Evolutionary conservation across 2,329 filamentous ascomycete genomes (phyloP), one percentile per base, ranked within the genome.

Genomic region (Alternaria atra): DNA sequence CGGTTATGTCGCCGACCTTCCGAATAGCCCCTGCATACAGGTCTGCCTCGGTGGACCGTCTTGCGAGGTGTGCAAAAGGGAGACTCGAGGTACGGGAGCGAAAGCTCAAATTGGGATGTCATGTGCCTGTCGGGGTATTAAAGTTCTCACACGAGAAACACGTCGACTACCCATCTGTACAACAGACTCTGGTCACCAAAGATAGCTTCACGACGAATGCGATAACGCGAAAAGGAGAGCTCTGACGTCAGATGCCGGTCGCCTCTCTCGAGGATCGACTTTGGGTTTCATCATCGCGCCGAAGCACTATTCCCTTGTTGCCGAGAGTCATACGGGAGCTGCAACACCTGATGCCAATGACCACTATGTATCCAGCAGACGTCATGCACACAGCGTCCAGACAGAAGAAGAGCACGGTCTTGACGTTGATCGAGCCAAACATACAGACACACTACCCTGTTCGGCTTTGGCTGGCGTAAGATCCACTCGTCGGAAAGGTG

Each of bases 121-220:
- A 87, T 92, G 92, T 90, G 92, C 90, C 87, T 76, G 83, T 85
- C 82, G 78, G 90, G 86, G 76, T 58, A 61, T 78, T 90, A 90
- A 92, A 90, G 91, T 82, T 86, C 86, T 90, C 86, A 85, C 81
- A 82, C 79, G 89, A 88, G 86, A 87, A 83, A 90, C 91, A 91
- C 90, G 90, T 93, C 90, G 87, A 88, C 85, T 80, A 79, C 81
- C 80, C 84, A 85, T 83, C 90, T 89, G 90, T 90, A 86, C 87
- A 88, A 87, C 85, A 85, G 85, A 86, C 86, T 88, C 82, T 87
- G 88, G 85, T 89, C 84, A 84, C 57, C 61, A 84, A 80, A 82
- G 84, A 85, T 85, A 86, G 84, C 84, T 84, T 77, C 76, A 74
- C 58, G 79, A 78, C 82, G 80, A 75, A 68, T 73, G 70, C 67